These are phyloP conservation scores for Penicillium psychrosexuale DNA, from an alignment of 2,329 filamentous ascomycete genomes.

Conservation along the genomic window DNA sequence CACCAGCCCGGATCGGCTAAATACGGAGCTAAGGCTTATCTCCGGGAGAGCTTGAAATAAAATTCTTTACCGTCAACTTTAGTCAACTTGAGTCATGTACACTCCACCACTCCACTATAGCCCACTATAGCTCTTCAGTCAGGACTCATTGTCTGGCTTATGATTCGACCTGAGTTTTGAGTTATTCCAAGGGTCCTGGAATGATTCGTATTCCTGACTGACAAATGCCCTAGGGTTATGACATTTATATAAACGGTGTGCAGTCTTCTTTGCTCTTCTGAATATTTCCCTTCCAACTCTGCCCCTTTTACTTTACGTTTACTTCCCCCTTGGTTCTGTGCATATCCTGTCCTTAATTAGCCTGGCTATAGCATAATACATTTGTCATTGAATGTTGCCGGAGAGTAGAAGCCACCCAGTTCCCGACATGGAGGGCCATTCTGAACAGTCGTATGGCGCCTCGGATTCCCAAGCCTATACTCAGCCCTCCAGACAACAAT, in stretches of 20 bases:
- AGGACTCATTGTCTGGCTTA: background rate
- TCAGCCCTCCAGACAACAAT: background rate
- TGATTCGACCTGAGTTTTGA: background rate
- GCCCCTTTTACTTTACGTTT: background rate
- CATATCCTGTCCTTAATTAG: background rate
- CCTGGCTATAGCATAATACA: conserved; percentile 13
- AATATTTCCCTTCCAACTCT: background rate
- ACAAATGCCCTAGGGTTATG: conserved; percentile 3
- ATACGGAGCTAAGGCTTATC: conserved; percentile 3
- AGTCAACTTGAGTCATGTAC: conserved; percentile 22
- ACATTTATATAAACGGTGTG: background rate
- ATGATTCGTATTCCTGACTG: background rate
- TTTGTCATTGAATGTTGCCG: conserved; percentile 8
- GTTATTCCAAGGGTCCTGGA: background rate
- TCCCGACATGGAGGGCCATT: conserved; percentile 21
- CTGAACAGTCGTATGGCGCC: conserved; percentile 10
- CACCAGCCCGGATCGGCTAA: too few species aligned
- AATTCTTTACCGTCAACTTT: conserved; percentile 1
- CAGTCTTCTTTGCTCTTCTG: background rate
- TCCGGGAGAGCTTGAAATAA: conserved; percentile 9
- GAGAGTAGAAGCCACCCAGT: conserved; percentile 5
- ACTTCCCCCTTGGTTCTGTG: background rate
- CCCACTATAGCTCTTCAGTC: conserved; percentile 16
- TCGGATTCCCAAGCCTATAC: conserved; percentile 11
- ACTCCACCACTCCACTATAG: background rate